These are phyloP conservation scores for Epichloe typhina DNA, from an alignment of 2,329 filamentous ascomycete genomes.

Conservation along the genomic window DNA sequence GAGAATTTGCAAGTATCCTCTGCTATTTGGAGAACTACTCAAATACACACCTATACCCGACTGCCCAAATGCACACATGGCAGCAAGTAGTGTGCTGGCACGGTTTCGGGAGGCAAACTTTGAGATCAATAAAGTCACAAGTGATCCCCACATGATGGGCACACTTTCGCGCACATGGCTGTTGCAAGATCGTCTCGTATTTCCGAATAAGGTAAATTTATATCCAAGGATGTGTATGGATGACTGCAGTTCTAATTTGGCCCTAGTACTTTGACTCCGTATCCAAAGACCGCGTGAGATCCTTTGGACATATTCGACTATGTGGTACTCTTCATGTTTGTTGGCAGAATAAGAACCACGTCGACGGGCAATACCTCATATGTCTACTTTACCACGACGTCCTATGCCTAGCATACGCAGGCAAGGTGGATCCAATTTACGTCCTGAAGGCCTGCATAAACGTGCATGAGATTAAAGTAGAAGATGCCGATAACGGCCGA, in stretches of 20 bases:
- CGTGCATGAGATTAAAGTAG: conserved; percentile 50
- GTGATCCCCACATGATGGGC: conserved; percentile 55
- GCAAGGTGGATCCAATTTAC: conserved; percentile 54
- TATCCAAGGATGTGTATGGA: neutral
- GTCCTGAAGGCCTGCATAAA: conserved; percentile 63
- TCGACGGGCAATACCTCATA: conserved; percentile 71
- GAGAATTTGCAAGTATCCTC: conserved; percentile 77
- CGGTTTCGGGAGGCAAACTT: conserved; percentile 61
- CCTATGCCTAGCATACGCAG: conserved; percentile 59
- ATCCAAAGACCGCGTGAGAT: conserved; percentile 55
- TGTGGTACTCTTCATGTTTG: conserved; percentile 76
- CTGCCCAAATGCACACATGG: conserved; percentile 69
- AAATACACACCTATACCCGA: conserved; percentile 75
- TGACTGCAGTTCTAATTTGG: neutral
- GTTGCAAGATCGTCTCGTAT: conserved; percentile 67
- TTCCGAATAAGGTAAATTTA: conserved; percentile 52
- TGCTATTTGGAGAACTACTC: conserved; percentile 73
- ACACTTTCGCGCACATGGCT: conserved; percentile 72
- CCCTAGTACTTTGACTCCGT: conserved; percentile 34
- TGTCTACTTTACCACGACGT: conserved; percentile 73
- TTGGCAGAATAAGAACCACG: conserved; percentile 57
- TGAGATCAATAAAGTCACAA: conserved; percentile 74
- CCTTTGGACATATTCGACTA: conserved; percentile 66
- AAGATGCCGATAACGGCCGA: conserved; percentile 62
- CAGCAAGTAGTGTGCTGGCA: conserved; percentile 60